Evolutionary conservation across 352 stramenopile genomes (phyloP), one percentile per base, ranked within the genome.

Genomic region (Thalassiosira mediterranea): DNA sequence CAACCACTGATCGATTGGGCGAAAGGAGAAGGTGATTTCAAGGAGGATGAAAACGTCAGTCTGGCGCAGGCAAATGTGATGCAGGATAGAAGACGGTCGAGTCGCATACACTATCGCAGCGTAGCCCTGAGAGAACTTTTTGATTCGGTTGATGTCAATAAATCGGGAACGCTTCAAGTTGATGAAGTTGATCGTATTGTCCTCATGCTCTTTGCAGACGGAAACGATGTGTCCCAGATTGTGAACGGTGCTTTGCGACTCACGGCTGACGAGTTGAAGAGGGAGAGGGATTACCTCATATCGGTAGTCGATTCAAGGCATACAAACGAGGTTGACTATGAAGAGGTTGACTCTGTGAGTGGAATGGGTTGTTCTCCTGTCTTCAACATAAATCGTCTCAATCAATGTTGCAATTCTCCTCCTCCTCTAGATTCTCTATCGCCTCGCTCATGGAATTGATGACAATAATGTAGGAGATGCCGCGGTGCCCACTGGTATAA

Each of bases 201-300:
- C 32, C 57, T 68, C 0, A 68, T 61, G 49, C 32, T 84, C 3
- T 77, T 79, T 34, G 65, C 52, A 13, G 34, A 46, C 7, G 37
- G 17, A 31, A 37, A 4, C 21, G 4, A 77, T 29, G 51, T n/a
- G 34, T 21, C 19, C 23, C 28, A 19, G 32, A 51, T 29, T 38
- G 19, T 66, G 19, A 54, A 44, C 46, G 21, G 21, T 31, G 37
- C 52, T 38, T 34, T 79, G 38, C 19, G 46, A 40, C 67, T 76
- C 4, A 85, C 65, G 19, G 25, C 28, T 17, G 11, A 32, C 29
- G 76, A 85, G 52, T 32, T 78, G 13, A 68, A 69, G 62, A 78
- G 65, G 47, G 71, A 85, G 42, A 46, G 42, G n/a, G 40, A 72
- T 47, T 76, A 76, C 62, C 48, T 85, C 7, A 28, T 79, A 21